Evolutionary conservation across 2,329 filamentous ascomycete species (phyloP).

Genomic region (Periconia sp.): DNA sequence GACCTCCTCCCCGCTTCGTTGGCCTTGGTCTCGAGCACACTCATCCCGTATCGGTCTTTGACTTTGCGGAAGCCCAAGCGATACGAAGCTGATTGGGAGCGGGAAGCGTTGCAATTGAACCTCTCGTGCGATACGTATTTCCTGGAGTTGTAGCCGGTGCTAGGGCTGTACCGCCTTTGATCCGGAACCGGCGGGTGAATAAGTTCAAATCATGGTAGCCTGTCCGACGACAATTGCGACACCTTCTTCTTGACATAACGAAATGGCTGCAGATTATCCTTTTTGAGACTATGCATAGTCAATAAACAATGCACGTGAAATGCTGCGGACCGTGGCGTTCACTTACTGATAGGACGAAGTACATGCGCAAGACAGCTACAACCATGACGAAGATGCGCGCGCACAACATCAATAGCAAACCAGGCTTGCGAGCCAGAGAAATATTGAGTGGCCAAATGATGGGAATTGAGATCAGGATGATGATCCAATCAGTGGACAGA

Average conservation of each 20-base stretch:
- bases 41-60: slow-evolving; percentile 17
- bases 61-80: slow-evolving; percentile 9
- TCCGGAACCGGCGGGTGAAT: slow-evolving; percentile 17
- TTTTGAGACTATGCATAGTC: slow-evolving; percentile 7
- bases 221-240: slow-evolving; percentile 44
- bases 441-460: slow-evolving; percentile 9
- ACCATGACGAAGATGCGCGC: slow-evolving; percentile 40
- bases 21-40: slow-evolving; percentile 9
- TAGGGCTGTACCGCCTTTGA: not conserved
- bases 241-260: slow-evolving; percentile 45
- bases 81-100: not conserved
- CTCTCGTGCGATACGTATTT: slow-evolving; percentile 12
- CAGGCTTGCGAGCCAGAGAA: slow-evolving; percentile 23
- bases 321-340: not conserved
- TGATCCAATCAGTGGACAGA: slow-evolving; percentile 37
- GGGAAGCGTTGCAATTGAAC: not conserved
- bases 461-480: slow-evolving; percentile 41
- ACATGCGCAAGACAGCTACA: slow-evolving; percentile 26
- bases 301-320: not conserved
- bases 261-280: slow-evolving; percentile 33
- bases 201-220: slow-evolving; percentile 40
- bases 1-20: slow-evolving; percentile 21
- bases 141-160: slow-evolving; percentile 8
- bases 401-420: slow-evolving; percentile 37
- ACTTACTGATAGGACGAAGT: slow-evolving; percentile 34